phyloP scores from a whole-genome alignment of 2,329 filamentous ascomycete species.

The Colletotrichum sp. region DNA sequence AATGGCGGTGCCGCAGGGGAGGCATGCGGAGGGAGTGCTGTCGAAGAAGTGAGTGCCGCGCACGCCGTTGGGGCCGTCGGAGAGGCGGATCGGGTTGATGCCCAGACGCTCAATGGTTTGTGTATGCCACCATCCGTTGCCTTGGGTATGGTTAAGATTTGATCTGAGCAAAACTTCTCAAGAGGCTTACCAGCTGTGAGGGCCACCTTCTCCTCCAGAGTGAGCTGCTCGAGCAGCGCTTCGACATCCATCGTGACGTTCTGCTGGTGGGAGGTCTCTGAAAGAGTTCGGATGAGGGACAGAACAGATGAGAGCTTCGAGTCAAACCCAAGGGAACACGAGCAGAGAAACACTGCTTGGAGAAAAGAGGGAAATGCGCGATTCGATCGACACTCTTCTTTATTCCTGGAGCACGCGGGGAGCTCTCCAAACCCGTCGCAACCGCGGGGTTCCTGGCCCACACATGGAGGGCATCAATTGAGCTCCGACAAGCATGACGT shows the following conservation, averaged over 20 bases:
- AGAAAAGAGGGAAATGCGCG: neutral
- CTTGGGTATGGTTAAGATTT: neutral
- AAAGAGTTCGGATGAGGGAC: neutral
- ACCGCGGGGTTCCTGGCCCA: conserved; percentile 8
- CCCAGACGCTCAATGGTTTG: conserved; percentile 15
- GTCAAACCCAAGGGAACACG: neutral
- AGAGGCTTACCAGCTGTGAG: conserved; percentile 17
- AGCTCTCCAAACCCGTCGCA: neutral
- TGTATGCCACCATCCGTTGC: conserved; percentile 25
- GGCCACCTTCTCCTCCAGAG: conserved; percentile 20
- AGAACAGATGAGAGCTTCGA: neutral
- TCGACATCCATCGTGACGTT: conserved; percentile 12
- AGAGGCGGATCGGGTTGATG: conserved; percentile 18
- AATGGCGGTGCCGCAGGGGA: conserved; percentile 63
- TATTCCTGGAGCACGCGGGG: neutral
- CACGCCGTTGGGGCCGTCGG: conserved; percentile 39
- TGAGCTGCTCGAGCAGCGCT: conserved; percentile 17
- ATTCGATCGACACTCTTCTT: neutral
- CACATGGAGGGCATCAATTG: neutral
- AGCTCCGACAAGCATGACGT: conserved; percentile 2
- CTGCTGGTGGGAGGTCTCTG: neutral
- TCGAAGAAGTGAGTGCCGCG: conserved; percentile 73
- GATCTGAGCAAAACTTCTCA: fast-evolving
- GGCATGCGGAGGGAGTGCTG: conserved; percentile 61
- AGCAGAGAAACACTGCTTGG: neutral